phyloP scores from a whole-genome alignment of 306 rosid species.

The Parietaria judaica region DNA sequence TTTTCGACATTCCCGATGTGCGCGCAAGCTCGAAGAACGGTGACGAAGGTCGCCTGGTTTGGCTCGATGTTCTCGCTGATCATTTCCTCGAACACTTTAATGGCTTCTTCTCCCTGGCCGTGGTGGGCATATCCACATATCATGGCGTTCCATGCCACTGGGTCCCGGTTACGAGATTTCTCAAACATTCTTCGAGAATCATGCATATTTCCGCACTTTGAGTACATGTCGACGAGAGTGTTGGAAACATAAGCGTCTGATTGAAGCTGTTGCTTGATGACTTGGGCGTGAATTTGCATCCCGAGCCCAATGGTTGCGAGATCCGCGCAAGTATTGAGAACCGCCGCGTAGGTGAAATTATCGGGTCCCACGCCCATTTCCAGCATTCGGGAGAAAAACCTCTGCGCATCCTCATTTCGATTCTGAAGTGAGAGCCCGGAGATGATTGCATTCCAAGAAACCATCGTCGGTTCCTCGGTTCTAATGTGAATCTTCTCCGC shows the following conservation, averaged over 20 bases:
- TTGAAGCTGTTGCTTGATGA: slow-evolving; percentile 57
- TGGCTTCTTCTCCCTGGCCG: slow-evolving; percentile 72
- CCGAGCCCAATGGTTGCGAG: slow-evolving; percentile 78
- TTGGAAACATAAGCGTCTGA: slow-evolving; percentile 63
- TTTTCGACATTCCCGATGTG: slow-evolving; percentile 60
- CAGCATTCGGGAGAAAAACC: slow-evolving; percentile 58
- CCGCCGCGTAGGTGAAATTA: slow-evolving; percentile 72
- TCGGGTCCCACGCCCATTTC: slow-evolving; percentile 61
- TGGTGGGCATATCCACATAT: slow-evolving; percentile 75
- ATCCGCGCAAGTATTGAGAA: slow-evolving; percentile 80
- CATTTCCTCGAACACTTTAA: slow-evolving; percentile 59
- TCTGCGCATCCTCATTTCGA: slow-evolving; percentile 70
- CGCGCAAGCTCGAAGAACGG: slow-evolving; percentile 81
- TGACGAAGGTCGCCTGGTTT: slow-evolving; percentile 62
- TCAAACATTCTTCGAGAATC: slow-evolving; percentile 59
- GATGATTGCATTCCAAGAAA: slow-evolving; percentile 81
- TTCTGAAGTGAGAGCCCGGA: slow-evolving; percentile 69
- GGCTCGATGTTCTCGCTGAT: slow-evolving; percentile 59
- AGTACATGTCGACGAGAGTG: slow-evolving; percentile 86
- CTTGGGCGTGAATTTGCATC: slow-evolving; percentile 78
- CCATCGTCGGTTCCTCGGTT: slow-evolving; percentile 47
- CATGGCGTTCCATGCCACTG: slow-evolving; percentile 89
- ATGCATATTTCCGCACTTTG: slow-evolving; percentile 78
- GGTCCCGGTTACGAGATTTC: slow-evolving; percentile 66
- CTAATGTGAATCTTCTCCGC: slow-evolving; percentile 69